Percentiles rank a stretch among this genome's conserved stretches.
Conservation (phyloP, 495 filamentous ascomycete genomes). For the Aspergillus sclerotiicarbonarius region DNA sequence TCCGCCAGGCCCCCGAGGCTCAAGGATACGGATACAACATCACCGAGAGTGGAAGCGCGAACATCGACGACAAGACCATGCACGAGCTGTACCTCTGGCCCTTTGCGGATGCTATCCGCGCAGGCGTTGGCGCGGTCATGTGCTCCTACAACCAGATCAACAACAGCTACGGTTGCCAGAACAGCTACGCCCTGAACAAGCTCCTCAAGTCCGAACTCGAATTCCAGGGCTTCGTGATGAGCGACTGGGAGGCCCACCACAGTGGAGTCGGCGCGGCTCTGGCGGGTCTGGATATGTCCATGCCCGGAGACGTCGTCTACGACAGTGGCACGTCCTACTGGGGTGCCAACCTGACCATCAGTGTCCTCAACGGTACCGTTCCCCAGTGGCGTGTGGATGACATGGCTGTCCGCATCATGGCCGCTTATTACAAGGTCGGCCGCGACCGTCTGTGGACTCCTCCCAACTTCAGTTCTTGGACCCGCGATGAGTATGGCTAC, state of each 20-base stretch:
- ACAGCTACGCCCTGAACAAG: constrained; percentile 74
- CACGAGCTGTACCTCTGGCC: constrained; percentile 95
- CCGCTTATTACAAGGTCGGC: constrained; percentile 88
- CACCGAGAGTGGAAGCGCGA: constrained; percentile 65
- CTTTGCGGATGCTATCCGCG: constrained; percentile 69
- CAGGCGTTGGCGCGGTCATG: constrained; percentile 85
- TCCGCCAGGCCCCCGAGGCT: constrained; percentile 71
- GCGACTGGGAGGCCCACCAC: constrained; percentile 86
- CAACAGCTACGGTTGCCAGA: constrained; percentile 67
- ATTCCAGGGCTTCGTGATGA: constrained; percentile 94
- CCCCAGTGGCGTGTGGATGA: constrained; percentile 92
- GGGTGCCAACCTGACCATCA: constrained; percentile 82
- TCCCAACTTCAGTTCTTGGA: constrained; percentile 90
- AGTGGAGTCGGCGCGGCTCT: constrained; percentile 73
- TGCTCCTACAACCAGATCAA: constrained; percentile 89
- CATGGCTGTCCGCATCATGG: constrained; percentile 90
- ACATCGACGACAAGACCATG: constrained; percentile 90
- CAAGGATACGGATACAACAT: constrained; percentile 63
- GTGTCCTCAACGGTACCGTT: constrained; percentile 85
- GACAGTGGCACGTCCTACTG: constrained; percentile 72
- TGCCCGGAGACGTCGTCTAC: constrained; percentile 86
- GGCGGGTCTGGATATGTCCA: constrained; percentile 91
- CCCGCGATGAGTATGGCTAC: constrained; percentile 67
- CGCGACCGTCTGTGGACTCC: constrained; percentile 59
- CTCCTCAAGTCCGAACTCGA: constrained; percentile 87